phyloP scores from a whole-genome alignment of 2,329 filamentous ascomycete genomes.

The Spiromastix sp. region DNA sequence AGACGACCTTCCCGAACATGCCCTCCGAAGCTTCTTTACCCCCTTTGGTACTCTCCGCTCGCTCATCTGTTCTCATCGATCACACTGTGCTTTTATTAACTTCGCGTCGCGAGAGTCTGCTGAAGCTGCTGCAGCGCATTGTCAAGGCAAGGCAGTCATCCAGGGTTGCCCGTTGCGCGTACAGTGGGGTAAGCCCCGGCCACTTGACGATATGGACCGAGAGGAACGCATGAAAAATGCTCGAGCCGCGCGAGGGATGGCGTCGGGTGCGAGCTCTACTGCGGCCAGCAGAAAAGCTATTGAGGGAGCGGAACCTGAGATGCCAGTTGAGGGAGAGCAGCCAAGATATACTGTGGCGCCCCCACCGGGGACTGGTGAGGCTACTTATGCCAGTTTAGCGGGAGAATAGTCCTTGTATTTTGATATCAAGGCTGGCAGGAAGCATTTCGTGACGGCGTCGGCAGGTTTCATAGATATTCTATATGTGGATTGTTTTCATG shows the following conservation, averaged over 20 bases:
- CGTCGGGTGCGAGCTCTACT: slow-evolving; percentile 34
- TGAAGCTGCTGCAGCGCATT: slow-evolving; percentile 73
- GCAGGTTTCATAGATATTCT: too few relatives aligned
- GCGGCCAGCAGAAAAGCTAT: slow-evolving; percentile 10
- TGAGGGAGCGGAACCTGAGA: slow-evolving; percentile 31
- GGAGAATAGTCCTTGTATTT: slow-evolving; percentile 73
- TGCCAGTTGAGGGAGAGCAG: slow-evolving; percentile 25
- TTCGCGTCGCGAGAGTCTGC: slow-evolving; percentile 76
- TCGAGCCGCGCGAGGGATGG: slow-evolving; percentile 59
- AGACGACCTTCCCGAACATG: slow-evolving; percentile 88
- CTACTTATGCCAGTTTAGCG: slow-evolving; percentile 74
- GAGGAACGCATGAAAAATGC: slow-evolving; percentile 75
- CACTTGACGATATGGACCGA: slow-evolving; percentile 81
- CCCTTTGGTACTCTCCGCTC: slow-evolving; percentile 83
- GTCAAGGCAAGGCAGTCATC: slow-evolving; percentile 80
- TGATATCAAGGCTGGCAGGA: too few relatives aligned
- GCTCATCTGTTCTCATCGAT: slow-evolving; percentile 90
- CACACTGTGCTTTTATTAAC: slow-evolving; percentile 95
- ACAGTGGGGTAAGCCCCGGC: slow-evolving; percentile 86
- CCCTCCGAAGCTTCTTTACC: slow-evolving; percentile 82
- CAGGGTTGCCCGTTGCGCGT: slow-evolving; percentile 83
- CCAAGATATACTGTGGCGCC: slow-evolving; percentile 50
- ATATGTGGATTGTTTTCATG: too few relatives aligned
- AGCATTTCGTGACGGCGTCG: too few relatives aligned
- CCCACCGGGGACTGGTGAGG: slow-evolving; percentile 67